phyloP scores from a whole-genome alignment of 2,329 filamentous ascomycete species.

The Xylariaceae sp. region DNA sequence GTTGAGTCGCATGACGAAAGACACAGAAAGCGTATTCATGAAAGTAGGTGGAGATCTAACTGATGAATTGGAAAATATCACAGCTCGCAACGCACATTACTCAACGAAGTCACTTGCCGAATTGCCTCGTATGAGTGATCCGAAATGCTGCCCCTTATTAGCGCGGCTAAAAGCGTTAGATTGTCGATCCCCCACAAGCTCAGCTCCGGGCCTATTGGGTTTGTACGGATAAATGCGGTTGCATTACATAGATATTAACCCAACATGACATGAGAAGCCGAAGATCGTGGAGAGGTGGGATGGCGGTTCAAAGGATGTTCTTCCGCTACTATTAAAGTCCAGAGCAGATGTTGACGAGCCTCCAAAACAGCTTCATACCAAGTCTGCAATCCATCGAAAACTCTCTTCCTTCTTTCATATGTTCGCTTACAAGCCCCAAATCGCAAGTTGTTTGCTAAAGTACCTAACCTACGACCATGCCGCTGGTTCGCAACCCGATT shows the following conservation, averaged over 20 bases:
- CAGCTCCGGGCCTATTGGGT: conserved; percentile 14
- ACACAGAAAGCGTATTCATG: too few relatives aligned
- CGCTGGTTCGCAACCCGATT: conserved; percentile 47
- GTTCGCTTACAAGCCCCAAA: background rate
- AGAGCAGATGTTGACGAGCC: background rate
- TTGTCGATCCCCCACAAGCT: background rate
- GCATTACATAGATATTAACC: conserved; percentile 1
- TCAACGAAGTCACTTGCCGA: too few relatives aligned
- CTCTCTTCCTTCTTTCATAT: background rate
- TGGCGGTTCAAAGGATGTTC: background rate
- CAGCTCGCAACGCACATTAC: background rate
- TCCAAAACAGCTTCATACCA: background rate
- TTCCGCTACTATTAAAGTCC: background rate
- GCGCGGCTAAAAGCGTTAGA: conserved; percentile 1
- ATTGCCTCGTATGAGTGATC: background rate
- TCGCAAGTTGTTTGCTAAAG: background rate
- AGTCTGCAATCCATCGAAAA: background rate
- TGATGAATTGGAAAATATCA: background rate
- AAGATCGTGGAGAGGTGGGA: background rate
- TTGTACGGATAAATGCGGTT: conserved; percentile 16
- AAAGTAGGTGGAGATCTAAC: too few relatives aligned
- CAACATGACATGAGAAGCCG: background rate
- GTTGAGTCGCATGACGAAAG: too few relatives aligned
- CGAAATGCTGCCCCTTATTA: background rate
- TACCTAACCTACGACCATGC: conserved; percentile 34